A percentile compares a stretch with the other conserved stretches of the same genome.
Conservation (phyloP, 441 rosid species). For the Brassica hybrid region DNA sequence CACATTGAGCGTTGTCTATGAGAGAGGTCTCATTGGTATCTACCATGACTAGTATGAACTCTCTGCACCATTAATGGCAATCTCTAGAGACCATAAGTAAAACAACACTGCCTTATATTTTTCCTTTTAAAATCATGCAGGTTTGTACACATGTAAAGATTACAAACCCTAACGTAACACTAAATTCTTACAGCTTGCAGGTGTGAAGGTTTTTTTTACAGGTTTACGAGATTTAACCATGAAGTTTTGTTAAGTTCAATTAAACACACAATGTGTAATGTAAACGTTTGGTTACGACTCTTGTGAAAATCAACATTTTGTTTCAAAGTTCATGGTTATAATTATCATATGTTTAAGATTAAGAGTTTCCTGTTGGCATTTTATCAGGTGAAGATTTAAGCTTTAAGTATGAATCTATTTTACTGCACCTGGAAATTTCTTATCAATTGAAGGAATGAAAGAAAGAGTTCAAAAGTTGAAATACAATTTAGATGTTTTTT, state of each 20-base stretch:
- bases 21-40: constrained; percentile 89
- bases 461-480: constrained; percentile 23
- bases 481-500: constrained; percentile 19
- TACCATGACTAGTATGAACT: constrained; percentile 82
- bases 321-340: neutral
- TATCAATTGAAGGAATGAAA: constrained; percentile 30
- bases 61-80: neutral
- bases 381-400: constrained; percentile 35
- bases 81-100: neutral
- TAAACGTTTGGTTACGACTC: neutral
- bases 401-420: constrained; percentile 31
- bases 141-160: constrained; percentile 79
- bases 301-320: neutral
- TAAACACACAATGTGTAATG: neutral
- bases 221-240: neutral
- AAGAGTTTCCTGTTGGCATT: neutral
- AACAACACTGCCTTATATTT: neutral
- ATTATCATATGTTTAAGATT: neutral
- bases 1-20: constrained; percentile 72
- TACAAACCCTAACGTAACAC: neutral
- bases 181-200: no score
- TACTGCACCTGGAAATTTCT: constrained; percentile 24
- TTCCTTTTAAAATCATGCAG: constrained; percentile 44
- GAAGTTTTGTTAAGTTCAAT: constrained; percentile 21
- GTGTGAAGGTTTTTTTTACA: neutral